Conservation (phyloP, 2,329 filamentous ascomycete genomes). For the Penicillium sp. region DNA sequence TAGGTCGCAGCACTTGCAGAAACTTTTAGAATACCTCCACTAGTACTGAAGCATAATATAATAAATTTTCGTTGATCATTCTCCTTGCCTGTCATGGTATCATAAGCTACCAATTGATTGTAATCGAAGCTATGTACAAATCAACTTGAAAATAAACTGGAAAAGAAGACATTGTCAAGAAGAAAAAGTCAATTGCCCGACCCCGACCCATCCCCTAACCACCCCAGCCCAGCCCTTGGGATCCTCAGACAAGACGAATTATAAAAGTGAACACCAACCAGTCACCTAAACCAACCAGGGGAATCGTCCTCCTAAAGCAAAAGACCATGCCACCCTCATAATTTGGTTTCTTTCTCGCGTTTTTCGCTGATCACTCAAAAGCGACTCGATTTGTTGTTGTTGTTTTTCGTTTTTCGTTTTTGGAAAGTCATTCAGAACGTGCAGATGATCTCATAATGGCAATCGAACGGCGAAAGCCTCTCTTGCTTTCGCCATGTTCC, state of each 20-base stretch:
- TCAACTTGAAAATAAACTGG: background rate
- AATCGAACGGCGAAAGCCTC: background rate
- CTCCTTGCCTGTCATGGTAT: background rate
- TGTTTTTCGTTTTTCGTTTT: background rate
- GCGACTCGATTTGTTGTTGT: background rate
- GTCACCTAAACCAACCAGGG: constrained; percentile 16
- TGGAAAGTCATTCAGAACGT: background rate
- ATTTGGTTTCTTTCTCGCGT: background rate
- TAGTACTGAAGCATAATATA: background rate
- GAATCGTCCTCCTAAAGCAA: constrained; percentile 15
- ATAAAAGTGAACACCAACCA: constrained; percentile 9
- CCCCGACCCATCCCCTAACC: background rate
- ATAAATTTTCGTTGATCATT: background rate
- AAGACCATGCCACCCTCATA: background rate
- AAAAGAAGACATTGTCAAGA: constrained; percentile 8
- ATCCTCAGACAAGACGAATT: constrained; percentile 13
- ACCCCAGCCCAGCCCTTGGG: background rate
- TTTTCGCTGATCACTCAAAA: background rate
- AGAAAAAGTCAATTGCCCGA: constrained; percentile 10
- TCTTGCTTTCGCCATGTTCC: background rate
- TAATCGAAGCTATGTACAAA: constrained; percentile 21
- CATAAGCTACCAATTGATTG: constrained; percentile 17
- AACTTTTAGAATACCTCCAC: background rate
- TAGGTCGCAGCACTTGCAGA: constrained; percentile 7
- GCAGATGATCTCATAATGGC: too few species aligned